Conservation (phyloP, 108 stramenopile species). For the Pseudonitzschia pungens region DNA sequence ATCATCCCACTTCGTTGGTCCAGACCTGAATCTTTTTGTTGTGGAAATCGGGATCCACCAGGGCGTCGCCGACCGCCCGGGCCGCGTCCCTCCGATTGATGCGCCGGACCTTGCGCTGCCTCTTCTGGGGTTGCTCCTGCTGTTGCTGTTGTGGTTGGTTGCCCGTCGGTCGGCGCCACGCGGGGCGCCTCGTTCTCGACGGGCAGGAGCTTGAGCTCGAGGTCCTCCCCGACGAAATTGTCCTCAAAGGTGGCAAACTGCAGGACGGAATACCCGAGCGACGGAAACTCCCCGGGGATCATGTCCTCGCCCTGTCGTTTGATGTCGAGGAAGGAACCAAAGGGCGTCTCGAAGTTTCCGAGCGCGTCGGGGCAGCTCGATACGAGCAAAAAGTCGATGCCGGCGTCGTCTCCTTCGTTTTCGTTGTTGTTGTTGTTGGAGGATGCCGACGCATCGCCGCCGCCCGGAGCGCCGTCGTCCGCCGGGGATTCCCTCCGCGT, state of each 20-base stretch:
- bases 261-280: conserved; percentile 47
- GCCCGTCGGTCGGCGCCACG: not conserved
- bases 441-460: not conserved
- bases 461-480: not conserved
- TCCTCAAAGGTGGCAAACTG: conserved; percentile 79
- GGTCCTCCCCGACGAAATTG: conserved; percentile 71
- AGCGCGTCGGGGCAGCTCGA: conserved; percentile 67
- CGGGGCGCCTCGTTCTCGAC: conserved; percentile 13
- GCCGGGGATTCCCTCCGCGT: not conserved
- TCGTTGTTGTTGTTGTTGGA: not conserved
- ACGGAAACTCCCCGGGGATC: conserved; percentile 32
- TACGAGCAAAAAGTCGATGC: conserved; percentile 57
- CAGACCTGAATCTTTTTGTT: conserved; percentile 56
- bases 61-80: conserved; percentile 64
- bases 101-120: conserved; percentile 28
- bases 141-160: conserved; percentile 2
- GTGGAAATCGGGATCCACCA: conserved; percentile 56
- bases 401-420: not conserved
- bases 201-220: conserved; percentile 43
- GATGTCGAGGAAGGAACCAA: conserved; percentile 72
- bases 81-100: conserved; percentile 88
- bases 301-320: conserved; percentile 72
- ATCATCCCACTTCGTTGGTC: conserved; percentile 16
- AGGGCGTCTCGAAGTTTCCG: conserved; percentile 78
- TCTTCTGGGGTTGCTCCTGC: not conserved